Conservation (phyloP, 441 rosid species). For the Capsella rubella region DNA sequence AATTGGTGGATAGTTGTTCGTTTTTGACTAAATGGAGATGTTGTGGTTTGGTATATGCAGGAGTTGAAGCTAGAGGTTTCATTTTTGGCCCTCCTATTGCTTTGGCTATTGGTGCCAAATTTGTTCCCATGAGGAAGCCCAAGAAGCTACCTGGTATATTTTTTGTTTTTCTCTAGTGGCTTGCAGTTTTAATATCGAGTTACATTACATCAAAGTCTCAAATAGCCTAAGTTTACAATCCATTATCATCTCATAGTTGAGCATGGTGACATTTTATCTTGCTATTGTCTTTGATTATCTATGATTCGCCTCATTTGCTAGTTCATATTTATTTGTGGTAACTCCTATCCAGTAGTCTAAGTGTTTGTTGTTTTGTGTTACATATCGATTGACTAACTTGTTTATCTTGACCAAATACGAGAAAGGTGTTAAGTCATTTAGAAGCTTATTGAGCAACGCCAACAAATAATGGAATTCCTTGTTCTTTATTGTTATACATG, state of each 20-base stretch:
- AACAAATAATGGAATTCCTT: neutral
- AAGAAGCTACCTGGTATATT: constrained; percentile 86
- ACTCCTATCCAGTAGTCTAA: neutral
- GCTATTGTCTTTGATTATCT: neutral
- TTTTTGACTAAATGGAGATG: constrained; percentile 4
- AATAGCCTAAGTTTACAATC: neutral
- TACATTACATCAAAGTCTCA: neutral
- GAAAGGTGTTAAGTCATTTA: neutral
- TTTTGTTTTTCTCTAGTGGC: neutral
- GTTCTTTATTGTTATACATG: neutral
- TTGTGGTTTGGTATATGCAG: constrained; percentile 48
- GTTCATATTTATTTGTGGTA: constrained; percentile 4
- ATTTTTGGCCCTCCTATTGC: constrained; percentile 99
- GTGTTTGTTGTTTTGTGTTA: neutral
- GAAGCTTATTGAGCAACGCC: neutral
- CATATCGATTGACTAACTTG: constrained; percentile 7
- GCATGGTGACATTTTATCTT: neutral
- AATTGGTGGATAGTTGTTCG: neutral
- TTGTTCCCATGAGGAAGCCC: constrained; percentile 98
- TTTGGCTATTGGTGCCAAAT: constrained; percentile 95
- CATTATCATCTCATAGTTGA: neutral
- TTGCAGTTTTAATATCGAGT: neutral
- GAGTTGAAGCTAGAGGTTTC: constrained; percentile 97
- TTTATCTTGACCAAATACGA: constrained; percentile 14
- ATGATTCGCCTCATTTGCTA: neutral